Evolutionary conservation across 2,329 filamentous ascomycete species (phyloP), one percentile per base, ranked within the genome.

Genomic region (Colletotrichum plurivorum): DNA sequence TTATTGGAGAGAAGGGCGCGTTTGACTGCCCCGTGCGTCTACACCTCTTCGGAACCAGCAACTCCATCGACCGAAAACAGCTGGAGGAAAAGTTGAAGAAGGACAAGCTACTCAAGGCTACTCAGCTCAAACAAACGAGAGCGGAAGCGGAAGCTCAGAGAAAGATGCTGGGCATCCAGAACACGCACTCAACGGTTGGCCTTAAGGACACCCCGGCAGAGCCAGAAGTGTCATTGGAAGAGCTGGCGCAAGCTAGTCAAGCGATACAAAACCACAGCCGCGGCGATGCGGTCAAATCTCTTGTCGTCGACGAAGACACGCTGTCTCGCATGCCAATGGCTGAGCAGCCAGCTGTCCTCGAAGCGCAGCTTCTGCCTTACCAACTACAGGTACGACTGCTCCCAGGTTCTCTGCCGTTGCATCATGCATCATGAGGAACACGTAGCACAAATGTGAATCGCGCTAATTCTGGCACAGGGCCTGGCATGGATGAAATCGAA

Each of bases 401-500:
- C 31, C 8, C 31, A 46, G 43, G 10, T 15, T 15, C 13, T 16
- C 8, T 46, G 16, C 49, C 27, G 41, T 15, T 15, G 8, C 5
- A 13, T 16, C 41, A n/a, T 15, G 8, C 5, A 13, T 16, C 41
- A n/a, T 16, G 41, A 7, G 16, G 41, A 43, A 13, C 41, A 15
- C 3, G 7, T 36, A 10, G 13, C 27, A 13, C 2, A 12, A 15
- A 15, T 27, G 16, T 45, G 27, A 15, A 48, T 39, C 16, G 22
- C n/a, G 25, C 41, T 60, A 27, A 52, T 22, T 43, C 41, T 2
- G 20, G 1, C 31, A 13, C 10, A 95, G 83, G 94, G 93, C 7
- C 82, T 97, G 46, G 89, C 91, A 16, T 97, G 94, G 94, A 89
- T 97, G 87, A 83, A 90, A 18, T 84, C 89, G 8, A 94, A 93